Percentiles rank a stretch among this genome's conserved stretches.
These are phyloP conservation scores for Prunus mume DNA, from an alignment of 306 rosid species.

Conservation along the genomic window DNA sequence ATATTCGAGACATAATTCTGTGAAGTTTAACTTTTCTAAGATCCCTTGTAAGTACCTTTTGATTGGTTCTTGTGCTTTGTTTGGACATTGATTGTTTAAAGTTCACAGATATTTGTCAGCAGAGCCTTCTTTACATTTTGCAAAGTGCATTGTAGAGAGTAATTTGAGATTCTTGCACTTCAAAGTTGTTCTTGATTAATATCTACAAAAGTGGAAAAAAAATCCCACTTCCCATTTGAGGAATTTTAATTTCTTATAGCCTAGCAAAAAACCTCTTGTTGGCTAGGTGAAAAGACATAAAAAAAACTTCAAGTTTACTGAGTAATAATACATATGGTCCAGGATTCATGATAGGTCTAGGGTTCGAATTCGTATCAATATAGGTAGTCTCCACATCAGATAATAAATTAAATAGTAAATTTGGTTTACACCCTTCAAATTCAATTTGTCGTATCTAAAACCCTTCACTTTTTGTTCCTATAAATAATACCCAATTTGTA, in stretches of 20 bases:
- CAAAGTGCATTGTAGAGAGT: not conserved
- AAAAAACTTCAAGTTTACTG: no score
- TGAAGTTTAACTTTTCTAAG: slow-evolving; percentile 16
- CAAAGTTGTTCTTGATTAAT: not conserved
- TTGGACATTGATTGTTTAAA: slow-evolving; percentile 4
- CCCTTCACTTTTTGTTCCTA: no score
- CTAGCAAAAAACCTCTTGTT: no score
- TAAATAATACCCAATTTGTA: no score
- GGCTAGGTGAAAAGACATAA: no score
- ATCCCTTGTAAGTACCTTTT: slow-evolving; percentile 23
- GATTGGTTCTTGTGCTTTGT: slow-evolving; percentile 25
- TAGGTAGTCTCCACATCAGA: no score
- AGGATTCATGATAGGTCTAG: no score
- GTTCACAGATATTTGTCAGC: slow-evolving; percentile 8
- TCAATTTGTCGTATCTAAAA: no score
- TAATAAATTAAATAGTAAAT: not conserved
- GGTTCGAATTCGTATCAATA: no score
- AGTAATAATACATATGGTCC: no score
- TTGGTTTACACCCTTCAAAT: no score
- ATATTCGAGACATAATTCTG: slow-evolving; percentile 15
- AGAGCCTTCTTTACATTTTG: slow-evolving; percentile 4
- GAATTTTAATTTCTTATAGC: not conserved
- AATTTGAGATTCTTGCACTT: not conserved
- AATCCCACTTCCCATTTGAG: not conserved
- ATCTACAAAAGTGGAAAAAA: slow-evolving; percentile 3